Conservation (phyloP, 441 rosid species). For the Rhodomyrtus psidioides region DNA sequence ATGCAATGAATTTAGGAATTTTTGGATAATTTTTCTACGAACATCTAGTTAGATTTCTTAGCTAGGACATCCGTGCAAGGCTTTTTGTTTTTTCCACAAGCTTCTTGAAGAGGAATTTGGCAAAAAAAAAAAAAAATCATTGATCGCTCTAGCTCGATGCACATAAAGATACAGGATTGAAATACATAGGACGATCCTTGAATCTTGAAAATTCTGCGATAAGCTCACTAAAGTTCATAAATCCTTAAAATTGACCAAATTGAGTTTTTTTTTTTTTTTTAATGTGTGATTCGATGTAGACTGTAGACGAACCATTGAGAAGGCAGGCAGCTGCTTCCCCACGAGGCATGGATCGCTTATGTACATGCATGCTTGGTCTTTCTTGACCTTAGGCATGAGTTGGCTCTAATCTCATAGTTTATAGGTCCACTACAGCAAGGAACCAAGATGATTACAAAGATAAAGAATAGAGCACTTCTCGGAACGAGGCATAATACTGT, state of each 20-base stretch:
- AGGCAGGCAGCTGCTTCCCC: background rate
- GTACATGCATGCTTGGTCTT: background rate
- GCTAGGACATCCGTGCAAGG: background rate
- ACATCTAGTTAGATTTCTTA: background rate
- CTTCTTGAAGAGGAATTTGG: background rate
- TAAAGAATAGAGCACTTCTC: background rate
- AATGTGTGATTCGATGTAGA: background rate
- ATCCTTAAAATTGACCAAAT: background rate
- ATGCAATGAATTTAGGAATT: no score
- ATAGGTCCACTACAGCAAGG: background rate
- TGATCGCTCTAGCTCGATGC: background rate
- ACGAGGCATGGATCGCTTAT: background rate
- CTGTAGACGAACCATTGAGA: background rate
- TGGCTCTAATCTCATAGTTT: background rate
- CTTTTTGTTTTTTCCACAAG: background rate
- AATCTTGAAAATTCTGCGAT: background rate
- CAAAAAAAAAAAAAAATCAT: no score
- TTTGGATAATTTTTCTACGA: no score
- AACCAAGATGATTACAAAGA: background rate
- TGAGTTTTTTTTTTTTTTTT: no score
- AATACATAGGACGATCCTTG: background rate
- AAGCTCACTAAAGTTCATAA: background rate
- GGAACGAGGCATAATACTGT: background rate
- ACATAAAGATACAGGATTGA: background rate
- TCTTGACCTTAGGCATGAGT: background rate